Conservation (phyloP, 2,329 filamentous ascomycete genomes). For the Aspergillus spinulosporus region DNA sequence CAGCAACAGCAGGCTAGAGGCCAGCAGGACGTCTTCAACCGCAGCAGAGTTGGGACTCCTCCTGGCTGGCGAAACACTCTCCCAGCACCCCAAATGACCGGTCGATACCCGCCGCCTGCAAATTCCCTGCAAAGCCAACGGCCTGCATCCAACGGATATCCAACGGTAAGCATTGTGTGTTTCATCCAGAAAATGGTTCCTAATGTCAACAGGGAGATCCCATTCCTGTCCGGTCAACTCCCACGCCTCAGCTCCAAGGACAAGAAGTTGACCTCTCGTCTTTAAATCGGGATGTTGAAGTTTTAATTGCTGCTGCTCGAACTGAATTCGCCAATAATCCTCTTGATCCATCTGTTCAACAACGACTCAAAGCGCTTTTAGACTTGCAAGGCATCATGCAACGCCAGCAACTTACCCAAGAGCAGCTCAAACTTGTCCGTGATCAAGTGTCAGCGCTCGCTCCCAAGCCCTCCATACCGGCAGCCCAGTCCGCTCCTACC, state of each 20-base stretch:
- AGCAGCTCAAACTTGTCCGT: slow-evolving; percentile 81
- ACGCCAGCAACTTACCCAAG: slow-evolving; percentile 72
- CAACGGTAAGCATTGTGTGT: slow-evolving; percentile 20
- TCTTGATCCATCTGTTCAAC: slow-evolving; percentile 72
- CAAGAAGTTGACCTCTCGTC: slow-evolving; percentile 61
- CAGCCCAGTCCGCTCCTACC: slow-evolving; percentile 19
- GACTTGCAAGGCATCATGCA: slow-evolving; percentile 80
- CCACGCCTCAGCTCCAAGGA: slow-evolving; percentile 36
- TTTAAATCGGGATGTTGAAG: slow-evolving; percentile 79
- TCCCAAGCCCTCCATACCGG: slow-evolving; percentile 38
- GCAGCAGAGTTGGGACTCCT: slow-evolving; percentile 54
- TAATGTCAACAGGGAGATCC: slow-evolving; percentile 18
- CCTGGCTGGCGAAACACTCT: slow-evolving; percentile 70
- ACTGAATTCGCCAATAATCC: slow-evolving; percentile 73
- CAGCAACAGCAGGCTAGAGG: slow-evolving; percentile 52
- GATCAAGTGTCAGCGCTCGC: slow-evolving; percentile 78
- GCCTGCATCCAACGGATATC: slow-evolving; percentile 33
- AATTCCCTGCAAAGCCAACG: slow-evolving; percentile 29
- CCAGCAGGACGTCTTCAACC: slow-evolving; percentile 58
- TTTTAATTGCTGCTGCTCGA: slow-evolving; percentile 71
- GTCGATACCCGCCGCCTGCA: slow-evolving; percentile 41
- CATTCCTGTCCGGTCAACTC: slow-evolving; percentile 18
- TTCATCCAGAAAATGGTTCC: neutral
- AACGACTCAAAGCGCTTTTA: slow-evolving; percentile 78
- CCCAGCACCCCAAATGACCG: slow-evolving; percentile 63